These are phyloP conservation scores for Cystofilobasidium capitatum DNA, from an alignment of 768 basidiomycete species.

Conservation along the genomic window DNA sequence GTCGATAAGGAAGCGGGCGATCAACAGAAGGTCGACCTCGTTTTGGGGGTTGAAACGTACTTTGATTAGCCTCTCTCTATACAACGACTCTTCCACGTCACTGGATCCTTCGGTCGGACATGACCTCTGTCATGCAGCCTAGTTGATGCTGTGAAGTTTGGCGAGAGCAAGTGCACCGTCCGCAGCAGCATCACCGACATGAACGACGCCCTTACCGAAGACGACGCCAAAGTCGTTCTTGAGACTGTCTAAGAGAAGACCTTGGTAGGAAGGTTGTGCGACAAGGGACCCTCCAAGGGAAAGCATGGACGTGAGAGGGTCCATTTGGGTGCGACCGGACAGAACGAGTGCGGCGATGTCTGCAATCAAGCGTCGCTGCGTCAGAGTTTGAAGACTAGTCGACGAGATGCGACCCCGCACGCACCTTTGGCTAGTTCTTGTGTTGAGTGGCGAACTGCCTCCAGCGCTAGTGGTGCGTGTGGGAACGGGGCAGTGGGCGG, in stretches of 20 bases:
- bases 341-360: conserved; percentile 3
- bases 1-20: no score
- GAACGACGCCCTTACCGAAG: conserved; percentile 14
- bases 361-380: neutral
- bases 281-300: conserved; percentile 15
- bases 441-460: conserved; percentile 6
- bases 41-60: no score
- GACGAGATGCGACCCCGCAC: no score
- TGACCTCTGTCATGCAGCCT: no score
- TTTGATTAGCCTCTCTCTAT: no score
- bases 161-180: conserved; percentile 7
- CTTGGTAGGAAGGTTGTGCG: conserved; percentile 7
- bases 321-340: conserved; percentile 2
- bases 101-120: no score
- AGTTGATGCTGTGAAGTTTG: no score
- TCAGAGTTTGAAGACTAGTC: neutral
- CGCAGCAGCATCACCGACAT: conserved; percentile 11
- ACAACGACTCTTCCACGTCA: no score
- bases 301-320: conserved; percentile 16
- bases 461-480: neutral
- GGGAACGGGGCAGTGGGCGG: neutral
- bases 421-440: conserved; percentile 2
- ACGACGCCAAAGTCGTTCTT: conserved; percentile 8
- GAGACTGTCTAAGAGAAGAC: conserved; percentile 4
- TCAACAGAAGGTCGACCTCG: no score